Conservation (phyloP, 75 land plant species). For the Pinus tabuliformis region DNA sequence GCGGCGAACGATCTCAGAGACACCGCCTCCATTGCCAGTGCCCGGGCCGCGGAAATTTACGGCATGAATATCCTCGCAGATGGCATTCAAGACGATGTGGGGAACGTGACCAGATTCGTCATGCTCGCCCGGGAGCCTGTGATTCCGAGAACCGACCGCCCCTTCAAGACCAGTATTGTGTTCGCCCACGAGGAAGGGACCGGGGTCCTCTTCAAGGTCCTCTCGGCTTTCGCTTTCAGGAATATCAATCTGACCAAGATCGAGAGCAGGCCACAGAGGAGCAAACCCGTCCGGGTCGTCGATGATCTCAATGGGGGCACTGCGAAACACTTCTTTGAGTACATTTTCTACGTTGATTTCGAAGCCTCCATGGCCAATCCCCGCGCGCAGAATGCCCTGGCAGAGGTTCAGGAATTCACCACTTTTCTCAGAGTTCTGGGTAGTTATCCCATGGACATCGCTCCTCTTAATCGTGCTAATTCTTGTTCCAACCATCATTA, state of each 20-base stretch:
- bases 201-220: constrained; percentile 41
- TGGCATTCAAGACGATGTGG: constrained; percentile 42
- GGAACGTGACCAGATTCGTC: constrained; percentile 48
- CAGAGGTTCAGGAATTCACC: constrained; percentile 77
- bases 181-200: constrained; percentile 48
- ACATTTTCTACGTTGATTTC: constrained; percentile 47
- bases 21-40: constrained; percentile 40
- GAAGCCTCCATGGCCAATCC: constrained; percentile 71
- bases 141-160: constrained; percentile 40
- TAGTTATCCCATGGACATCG: constrained; percentile 66
- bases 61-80: constrained; percentile 42
- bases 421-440: constrained; percentile 69
- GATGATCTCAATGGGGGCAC: constrained; percentile 41
- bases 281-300: constrained; percentile 32
- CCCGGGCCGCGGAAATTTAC: constrained; percentile 45
- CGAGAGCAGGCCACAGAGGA: constrained; percentile 46
- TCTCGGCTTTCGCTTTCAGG: constrained; percentile 44
- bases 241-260: constrained; percentile 49
- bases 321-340: constrained; percentile 47
- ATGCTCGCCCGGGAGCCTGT: constrained; percentile 58
- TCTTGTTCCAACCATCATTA: too few species aligned
- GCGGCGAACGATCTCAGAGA: constrained; percentile 34
- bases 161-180: constrained; percentile 57
- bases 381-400: constrained; percentile 72
- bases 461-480: too few species aligned